Conservation (phyloP, 2,329 filamentous ascomycete genomes). For the Tolypocladium inflatum region DNA sequence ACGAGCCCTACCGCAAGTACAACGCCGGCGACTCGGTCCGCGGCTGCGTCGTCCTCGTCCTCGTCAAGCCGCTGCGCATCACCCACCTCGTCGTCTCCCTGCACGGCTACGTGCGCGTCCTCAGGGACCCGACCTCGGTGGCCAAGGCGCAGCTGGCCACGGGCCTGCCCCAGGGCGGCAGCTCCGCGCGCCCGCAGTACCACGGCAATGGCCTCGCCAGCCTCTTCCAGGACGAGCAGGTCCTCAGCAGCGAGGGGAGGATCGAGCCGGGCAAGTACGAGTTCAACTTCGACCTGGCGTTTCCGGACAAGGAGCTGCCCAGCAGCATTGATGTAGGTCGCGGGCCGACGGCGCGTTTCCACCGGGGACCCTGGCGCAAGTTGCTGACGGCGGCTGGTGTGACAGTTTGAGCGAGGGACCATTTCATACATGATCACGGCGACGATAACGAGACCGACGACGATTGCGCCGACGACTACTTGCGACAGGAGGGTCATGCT, state of each 20-base stretch:
- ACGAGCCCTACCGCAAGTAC: conserved; percentile 72
- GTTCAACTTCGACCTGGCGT: conserved; percentile 67
- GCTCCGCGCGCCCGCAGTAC: conserved; percentile 40
- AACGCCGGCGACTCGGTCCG: conserved; percentile 64
- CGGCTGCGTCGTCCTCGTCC: conserved; percentile 62
- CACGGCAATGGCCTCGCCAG: conserved; percentile 72
- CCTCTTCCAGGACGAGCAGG: conserved; percentile 73
- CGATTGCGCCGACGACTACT: conserved; percentile 69
- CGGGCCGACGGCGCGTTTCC: background rate
- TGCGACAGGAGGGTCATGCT: conserved; percentile 76
- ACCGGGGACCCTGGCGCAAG: background rate
- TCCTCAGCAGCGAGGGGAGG: conserved; percentile 69
- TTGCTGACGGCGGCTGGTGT: conserved; percentile 3
- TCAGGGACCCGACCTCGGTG: conserved; percentile 55
- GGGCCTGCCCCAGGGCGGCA: conserved; percentile 27
- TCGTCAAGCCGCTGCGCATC: conserved; percentile 65
- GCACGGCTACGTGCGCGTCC: conserved; percentile 72
- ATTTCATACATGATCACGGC: conserved; percentile 87
- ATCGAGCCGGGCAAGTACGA: conserved; percentile 67
- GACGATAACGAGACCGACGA: conserved; percentile 79
- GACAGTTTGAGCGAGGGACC: conserved; percentile 86
- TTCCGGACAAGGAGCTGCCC: conserved; percentile 61
- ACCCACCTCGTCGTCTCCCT: conserved; percentile 72
- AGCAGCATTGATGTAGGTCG: conserved; percentile 85
- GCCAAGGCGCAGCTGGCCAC: conserved; percentile 38